phyloP scores from a whole-genome alignment of 805 yeast species.

The Saturnispora quitensis region DNA sequence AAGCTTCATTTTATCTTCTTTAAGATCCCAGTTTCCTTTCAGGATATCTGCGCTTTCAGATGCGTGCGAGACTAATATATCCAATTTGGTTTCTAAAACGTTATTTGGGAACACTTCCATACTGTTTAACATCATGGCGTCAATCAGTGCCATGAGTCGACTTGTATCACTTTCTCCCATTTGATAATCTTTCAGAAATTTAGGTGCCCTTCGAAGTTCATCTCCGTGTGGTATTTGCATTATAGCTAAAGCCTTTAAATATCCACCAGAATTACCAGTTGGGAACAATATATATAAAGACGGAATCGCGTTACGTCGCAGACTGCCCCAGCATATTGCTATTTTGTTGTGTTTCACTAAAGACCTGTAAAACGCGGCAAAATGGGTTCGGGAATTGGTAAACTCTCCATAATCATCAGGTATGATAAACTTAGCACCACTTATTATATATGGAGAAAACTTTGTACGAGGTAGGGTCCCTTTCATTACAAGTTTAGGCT shows the following conservation, averaged over 20 bases:
- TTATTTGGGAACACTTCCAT: constrained; percentile 40
- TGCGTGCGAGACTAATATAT: constrained; percentile 53
- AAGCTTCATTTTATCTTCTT: constrained; percentile 18
- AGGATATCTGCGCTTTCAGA: constrained; percentile 35
- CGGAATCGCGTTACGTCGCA: constrained; percentile 46
- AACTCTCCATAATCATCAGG: constrained; percentile 52
- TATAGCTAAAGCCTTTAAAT: constrained; percentile 68
- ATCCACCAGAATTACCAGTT: constrained; percentile 25
- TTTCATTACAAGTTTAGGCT: constrained; percentile 38
- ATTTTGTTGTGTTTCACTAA: constrained; percentile 42
- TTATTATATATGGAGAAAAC: constrained; percentile 42
- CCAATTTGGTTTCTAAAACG: constrained; percentile 55
- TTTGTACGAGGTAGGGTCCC: constrained; percentile 51
- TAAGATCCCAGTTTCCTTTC: constrained; percentile 7
- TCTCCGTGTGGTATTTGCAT: constrained; percentile 65
- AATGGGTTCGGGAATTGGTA: constrained; percentile 56
- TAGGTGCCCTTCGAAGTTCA: constrained; percentile 62
- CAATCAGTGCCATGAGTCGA: constrained; percentile 17
- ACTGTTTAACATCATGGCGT: constrained; percentile 15
- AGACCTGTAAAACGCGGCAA: constrained; percentile 57
- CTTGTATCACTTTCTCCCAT: constrained; percentile 14
- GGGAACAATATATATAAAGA: constrained; percentile 52
- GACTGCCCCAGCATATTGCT: constrained; percentile 68
- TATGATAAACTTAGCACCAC: constrained; percentile 53
- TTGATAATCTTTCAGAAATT: constrained; percentile 15